Conservation (phyloP, 495 filamentous ascomycete species). For the Pyronema domesticum region DNA sequence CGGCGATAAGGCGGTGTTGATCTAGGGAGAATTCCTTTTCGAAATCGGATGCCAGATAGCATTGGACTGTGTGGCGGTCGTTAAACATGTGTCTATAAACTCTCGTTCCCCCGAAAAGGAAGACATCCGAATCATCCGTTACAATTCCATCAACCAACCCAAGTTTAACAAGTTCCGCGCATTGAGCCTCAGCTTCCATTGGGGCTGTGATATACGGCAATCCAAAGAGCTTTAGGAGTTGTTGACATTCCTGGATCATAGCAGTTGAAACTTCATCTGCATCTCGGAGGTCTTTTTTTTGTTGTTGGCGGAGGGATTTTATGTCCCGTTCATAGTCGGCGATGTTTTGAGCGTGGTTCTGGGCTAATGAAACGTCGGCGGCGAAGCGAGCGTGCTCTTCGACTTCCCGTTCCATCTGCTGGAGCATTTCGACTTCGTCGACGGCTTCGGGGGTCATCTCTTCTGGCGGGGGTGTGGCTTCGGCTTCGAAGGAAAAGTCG, state of each 20-base stretch:
- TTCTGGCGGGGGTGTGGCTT: slow-evolving; percentile 16
- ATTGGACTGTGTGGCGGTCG: slow-evolving; percentile 89
- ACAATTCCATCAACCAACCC: slow-evolving; percentile 92
- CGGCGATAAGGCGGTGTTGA: slow-evolving; percentile 60
- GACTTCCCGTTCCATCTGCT: slow-evolving; percentile 67
- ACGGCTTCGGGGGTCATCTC: slow-evolving; percentile 10
- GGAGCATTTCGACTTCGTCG: slow-evolving; percentile 43
- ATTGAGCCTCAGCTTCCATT: slow-evolving; percentile 98
- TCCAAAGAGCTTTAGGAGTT: slow-evolving; percentile 74
- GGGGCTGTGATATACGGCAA: slow-evolving; percentile 92
- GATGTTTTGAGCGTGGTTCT: slow-evolving; percentile 35
- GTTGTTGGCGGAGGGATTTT: slow-evolving; percentile 69
- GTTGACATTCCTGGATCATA: slow-evolving; percentile 91
- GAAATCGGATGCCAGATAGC: slow-evolving; percentile 73
- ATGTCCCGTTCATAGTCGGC: slow-evolving; percentile 75
- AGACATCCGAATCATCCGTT: slow-evolving; percentile 95
- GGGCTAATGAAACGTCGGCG: slow-evolving; percentile 18
- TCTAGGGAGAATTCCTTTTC: slow-evolving; percentile 77
- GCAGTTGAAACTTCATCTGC: slow-evolving; percentile 87
- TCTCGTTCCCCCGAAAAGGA: slow-evolving; percentile 86
- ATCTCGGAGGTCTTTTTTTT: slow-evolving; percentile 87
- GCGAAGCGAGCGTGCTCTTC: slow-evolving; percentile 89
- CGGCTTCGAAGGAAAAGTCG: slow-evolving; percentile 23
- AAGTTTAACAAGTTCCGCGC: slow-evolving; percentile 69
- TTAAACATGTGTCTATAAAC: slow-evolving; percentile 99